phyloP scores from a whole-genome alignment of 202 grass and related monocot genomes.

The Eragrostis tef region DNA sequence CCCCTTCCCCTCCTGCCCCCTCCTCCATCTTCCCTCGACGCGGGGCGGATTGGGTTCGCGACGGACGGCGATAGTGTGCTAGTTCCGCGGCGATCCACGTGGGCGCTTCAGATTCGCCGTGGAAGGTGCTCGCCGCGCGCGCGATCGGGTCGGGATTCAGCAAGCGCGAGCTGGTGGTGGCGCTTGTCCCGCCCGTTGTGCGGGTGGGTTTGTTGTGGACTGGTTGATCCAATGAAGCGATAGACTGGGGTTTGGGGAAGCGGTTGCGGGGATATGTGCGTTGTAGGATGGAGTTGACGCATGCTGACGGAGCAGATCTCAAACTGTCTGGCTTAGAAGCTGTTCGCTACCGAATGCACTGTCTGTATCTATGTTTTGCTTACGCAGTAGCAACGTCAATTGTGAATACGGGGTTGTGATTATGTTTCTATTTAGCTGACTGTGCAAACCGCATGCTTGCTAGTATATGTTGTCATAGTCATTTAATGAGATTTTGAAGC shows the following conservation, averaged over 20 bases:
- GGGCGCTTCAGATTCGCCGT: conserved; percentile 26
- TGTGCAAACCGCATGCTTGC: background rate
- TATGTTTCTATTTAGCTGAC: background rate
- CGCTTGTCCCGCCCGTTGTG: background rate
- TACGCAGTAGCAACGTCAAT: background rate
- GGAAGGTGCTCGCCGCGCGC: background rate
- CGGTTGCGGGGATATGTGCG: background rate
- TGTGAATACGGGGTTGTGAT: background rate
- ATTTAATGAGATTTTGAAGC: background rate
- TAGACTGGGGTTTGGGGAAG: background rate
- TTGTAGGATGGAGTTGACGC: conserved; percentile 6
- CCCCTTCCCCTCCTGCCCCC: background rate
- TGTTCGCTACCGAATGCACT: conserved; percentile 14
- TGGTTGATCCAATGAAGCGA: conserved; percentile 23
- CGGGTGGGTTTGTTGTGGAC: background rate
- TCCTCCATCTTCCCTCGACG: background rate
- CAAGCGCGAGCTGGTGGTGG: background rate
- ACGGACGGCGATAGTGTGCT: background rate
- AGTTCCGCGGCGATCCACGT: background rate
- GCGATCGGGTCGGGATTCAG: conserved; percentile 37
- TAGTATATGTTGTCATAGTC: background rate
- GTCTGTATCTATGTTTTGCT: background rate
- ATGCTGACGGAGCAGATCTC: conserved; percentile 39
- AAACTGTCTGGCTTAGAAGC: conserved; percentile 1
- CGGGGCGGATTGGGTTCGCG: conserved; percentile 5